Base-by-base conservation (phyloP, 768 basidiomycete species). In the Lentinula sp. region DNA sequence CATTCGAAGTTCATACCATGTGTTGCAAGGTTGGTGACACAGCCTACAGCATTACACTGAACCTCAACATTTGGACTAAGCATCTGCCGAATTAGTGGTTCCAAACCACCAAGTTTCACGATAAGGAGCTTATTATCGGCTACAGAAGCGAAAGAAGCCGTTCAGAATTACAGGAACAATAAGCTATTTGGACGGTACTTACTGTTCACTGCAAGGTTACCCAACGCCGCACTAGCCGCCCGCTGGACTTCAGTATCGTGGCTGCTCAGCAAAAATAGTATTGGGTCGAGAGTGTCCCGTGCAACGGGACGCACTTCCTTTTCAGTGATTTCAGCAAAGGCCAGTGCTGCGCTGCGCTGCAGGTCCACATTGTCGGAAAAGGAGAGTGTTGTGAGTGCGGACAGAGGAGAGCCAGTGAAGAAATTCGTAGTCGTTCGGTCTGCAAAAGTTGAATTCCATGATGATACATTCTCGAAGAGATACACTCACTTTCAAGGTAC, bases 361-460 rank as follows among this genome's bases (percentile, higher is more conserved):
- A 99, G 82, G 77, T 98, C 97, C 66, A 99, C 96, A 76, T 99
- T 99, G 77, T 98, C 97, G 21, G 92, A 95, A 79, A 98, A 99
- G 23, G 95, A 96, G 64, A 99, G 89, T 55, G 94, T 98, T 11
- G 96, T 98, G 60, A 99, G 79, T 42, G 97, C 95, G 57, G 88
- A 82, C 61, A 99, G 87, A 18, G 97, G 96, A 16, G 88, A 86
- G 59, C 96, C 97, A 56, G 84, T 81, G 79, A 98, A 99, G 84
- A 99, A 99, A 78, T 99, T 98, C 76, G 97, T 98, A 7, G 93
- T 95, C 2, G 91, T 89, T 66, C 97, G 93, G 83, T 99, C 96
- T 96, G 72, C n/a, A 31, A 46, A 61, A 40, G 32, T 56, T 51
- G 59, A 64, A 61, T 45, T 45, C 57, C 58, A 50, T 63, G 37